These are phyloP conservation scores for Podospora pseudopauciseta DNA, from an alignment of 495 filamentous ascomycete genomes.

Conservation along the genomic window DNA sequence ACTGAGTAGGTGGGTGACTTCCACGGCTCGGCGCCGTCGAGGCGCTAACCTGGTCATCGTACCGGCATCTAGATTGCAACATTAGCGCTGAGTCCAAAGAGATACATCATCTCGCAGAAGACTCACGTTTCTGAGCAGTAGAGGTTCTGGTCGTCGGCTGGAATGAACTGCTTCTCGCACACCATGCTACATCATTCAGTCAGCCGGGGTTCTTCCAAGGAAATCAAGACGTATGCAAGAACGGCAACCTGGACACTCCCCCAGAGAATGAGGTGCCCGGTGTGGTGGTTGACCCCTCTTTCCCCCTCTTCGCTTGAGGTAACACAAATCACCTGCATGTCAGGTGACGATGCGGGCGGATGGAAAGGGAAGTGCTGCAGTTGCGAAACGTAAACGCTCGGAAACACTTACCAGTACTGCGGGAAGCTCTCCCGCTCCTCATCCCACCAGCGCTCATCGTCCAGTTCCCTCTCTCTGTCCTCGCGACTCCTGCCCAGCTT, in stretches of 20 bases:
- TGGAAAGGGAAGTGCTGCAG: slow-evolving; percentile 32
- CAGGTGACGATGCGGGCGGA: slow-evolving; percentile 43
- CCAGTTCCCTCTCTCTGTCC: slow-evolving; percentile 44
- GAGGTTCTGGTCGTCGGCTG: slow-evolving; percentile 40
- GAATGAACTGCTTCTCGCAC: slow-evolving; percentile 50
- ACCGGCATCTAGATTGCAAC: slow-evolving; percentile 40
- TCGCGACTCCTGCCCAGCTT: slow-evolving; percentile 44
- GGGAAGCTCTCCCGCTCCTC: slow-evolving; percentile 51
- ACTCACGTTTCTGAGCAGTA: slow-evolving; percentile 52
- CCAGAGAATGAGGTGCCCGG: neutral
- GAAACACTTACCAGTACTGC: slow-evolving; percentile 46
- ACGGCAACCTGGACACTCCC: slow-evolving; percentile 26
- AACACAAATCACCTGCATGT: slow-evolving; percentile 38
- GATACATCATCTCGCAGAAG: neutral
- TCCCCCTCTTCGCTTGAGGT: slow-evolving; percentile 24
- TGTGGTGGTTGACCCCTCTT: neutral
- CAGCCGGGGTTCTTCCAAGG: slow-evolving; percentile 10
- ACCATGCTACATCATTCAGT: slow-evolving; percentile 42
- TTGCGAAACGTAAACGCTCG: slow-evolving; percentile 21
- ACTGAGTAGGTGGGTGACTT: slow-evolving; percentile 25
- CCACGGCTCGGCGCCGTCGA: slow-evolving; percentile 27
- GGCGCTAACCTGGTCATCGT: slow-evolving; percentile 39
- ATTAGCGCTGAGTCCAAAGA: slow-evolving; percentile 19
- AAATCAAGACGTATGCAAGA: slow-evolving; percentile 39
- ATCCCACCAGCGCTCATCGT: slow-evolving; percentile 46